These are phyloP conservation scores for Penicillium flavigenum DNA, from an alignment of 495 filamentous ascomycete genomes.

Conservation along the genomic window DNA sequence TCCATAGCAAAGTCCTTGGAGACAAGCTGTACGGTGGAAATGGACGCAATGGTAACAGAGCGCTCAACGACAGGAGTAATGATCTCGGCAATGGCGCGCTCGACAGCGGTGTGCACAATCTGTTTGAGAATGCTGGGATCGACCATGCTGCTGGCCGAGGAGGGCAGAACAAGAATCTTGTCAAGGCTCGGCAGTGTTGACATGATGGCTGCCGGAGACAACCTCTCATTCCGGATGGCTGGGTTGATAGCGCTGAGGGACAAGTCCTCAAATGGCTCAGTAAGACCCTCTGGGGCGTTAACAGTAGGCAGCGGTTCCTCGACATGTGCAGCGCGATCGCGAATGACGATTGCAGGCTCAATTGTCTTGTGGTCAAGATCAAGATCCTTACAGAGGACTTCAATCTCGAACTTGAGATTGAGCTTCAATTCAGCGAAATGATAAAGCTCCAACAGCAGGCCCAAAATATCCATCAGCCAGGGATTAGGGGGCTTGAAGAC, in stretches of 20 bases:
- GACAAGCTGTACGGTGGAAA: slow-evolving; percentile 89
- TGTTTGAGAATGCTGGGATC: slow-evolving; percentile 69
- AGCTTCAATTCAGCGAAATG: slow-evolving; percentile 89
- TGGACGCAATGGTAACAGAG: slow-evolving; percentile 95
- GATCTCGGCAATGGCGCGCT: slow-evolving; percentile 87
- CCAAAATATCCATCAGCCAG: slow-evolving; percentile 93
- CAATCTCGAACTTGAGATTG: slow-evolving; percentile 97
- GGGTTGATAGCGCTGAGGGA: slow-evolving; percentile 69
- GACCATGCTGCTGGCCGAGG: slow-evolving; percentile 69
- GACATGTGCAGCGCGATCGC: slow-evolving; percentile 59
- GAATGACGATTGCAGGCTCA: slow-evolving; percentile 77
- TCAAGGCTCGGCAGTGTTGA: slow-evolving; percentile 78
- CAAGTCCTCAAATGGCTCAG: slow-evolving; percentile 76
- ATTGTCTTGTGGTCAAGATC: slow-evolving; percentile 82
- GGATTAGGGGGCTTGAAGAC: slow-evolving; percentile 95
- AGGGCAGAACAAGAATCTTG: slow-evolving; percentile 69
- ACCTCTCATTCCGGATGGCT: slow-evolving; percentile 63
- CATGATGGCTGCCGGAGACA: slow-evolving; percentile 70
- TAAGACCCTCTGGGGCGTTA: slow-evolving; percentile 65
- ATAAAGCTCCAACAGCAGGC: slow-evolving; percentile 86
- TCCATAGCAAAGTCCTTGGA: slow-evolving; percentile 96
- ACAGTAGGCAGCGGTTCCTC: slow-evolving; percentile 58
- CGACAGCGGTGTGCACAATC: slow-evolving; percentile 79
- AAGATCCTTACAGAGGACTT: slow-evolving; percentile 92
- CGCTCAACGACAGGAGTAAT: slow-evolving; percentile 95